Percentiles rank a stretch among this genome's conserved stretches.
Conservation (phyloP, 2,329 filamentous ascomycete genomes). For the Basipetospora chlamydospora region DNA sequence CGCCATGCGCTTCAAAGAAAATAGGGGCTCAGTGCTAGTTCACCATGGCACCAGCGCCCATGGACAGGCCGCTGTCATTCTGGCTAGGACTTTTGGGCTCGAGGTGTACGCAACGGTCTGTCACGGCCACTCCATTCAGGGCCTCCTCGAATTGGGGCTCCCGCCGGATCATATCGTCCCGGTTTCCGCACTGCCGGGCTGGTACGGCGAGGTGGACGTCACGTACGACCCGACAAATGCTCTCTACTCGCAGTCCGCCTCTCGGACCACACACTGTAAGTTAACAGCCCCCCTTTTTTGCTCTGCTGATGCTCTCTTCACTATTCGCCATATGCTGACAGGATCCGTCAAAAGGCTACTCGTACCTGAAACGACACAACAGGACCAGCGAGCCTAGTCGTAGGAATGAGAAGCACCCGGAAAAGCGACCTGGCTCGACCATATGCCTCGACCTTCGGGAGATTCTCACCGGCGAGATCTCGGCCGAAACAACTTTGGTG, state of each 20-base stretch:
- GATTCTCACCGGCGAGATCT: conserved; percentile 2
- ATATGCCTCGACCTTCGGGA: conserved; percentile 4
- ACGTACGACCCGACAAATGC: conserved; percentile 27
- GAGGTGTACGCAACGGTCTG: conserved; percentile 27
- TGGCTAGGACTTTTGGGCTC: conserved; percentile 22
- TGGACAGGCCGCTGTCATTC: conserved; percentile 27
- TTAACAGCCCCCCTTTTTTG: too few relatives aligned
- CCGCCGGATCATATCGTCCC: conserved; percentile 21
- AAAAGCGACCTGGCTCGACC: not conserved
- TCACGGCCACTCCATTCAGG: conserved; percentile 18
- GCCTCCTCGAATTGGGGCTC: conserved; percentile 22
- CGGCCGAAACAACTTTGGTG: conserved; percentile 1
- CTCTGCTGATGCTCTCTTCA: too few relatives aligned
- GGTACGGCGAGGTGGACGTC: conserved; percentile 8
- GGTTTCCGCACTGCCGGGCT: conserved; percentile 3
- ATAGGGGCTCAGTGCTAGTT: conserved; percentile 23
- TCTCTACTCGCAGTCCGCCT: conserved; percentile 16
- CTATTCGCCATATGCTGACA: too few relatives aligned
- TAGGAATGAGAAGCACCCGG: too few relatives aligned
- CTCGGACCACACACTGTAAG: conserved; percentile 22
- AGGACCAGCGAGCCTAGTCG: not conserved
- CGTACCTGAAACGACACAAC: not conserved
- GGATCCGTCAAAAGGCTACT: not conserved
- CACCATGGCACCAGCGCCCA: conserved; percentile 27
- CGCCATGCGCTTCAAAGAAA: conserved; percentile 1